Base-by-base conservation (phyloP, 805 yeast species). In the Blastobotrys attinorum region DNA sequence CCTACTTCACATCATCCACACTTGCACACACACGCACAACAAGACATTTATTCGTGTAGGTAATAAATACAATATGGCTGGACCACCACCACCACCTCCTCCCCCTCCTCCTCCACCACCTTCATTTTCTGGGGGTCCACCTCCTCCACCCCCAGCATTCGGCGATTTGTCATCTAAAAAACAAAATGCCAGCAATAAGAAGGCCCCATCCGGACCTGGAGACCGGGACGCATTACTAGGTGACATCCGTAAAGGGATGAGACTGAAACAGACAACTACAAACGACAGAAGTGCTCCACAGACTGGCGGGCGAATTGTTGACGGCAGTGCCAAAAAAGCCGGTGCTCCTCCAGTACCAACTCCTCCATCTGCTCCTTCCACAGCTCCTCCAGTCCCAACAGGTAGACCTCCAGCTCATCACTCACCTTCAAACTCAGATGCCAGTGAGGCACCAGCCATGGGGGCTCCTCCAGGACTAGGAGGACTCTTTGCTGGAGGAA, bases 401-500 rank as follows among this genome's bases (percentile, higher is more conserved):
- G 58, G 29, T 8, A 25, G 31, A 13, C 29, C 29, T 8, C 29
- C 29, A 8, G 29, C 29, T 11, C 10, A 25, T 11, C 18, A 33
- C 20, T 17, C 22, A 4, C 37, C 21, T 53, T 40, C 62, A 60
- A 3, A 63, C 60, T 2, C 66, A 65, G 10, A 63, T 61, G 44
- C 39, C 60, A 4, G 10, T 17, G 15, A 13, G 15, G 13, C 34
- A 16, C 22, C 38, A 7, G 13, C 40, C 33, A 62, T 62, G 35
- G 64, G 61, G 18, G 44, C 43, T 10, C 44, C 50, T 8, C 44
- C 40, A 16, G 77, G 68, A 55, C 63, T 81, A 51, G 86, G 83
- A 15, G 82, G 79, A 41, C 69, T 81, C 13, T 79, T 81, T 62
- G 87, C 92, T 2, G 85, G 82, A 4, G 94, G 94, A 1, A 71